Conservation (phyloP, 306 rosid genomes). For the Adenanthera pavonina region DNA sequence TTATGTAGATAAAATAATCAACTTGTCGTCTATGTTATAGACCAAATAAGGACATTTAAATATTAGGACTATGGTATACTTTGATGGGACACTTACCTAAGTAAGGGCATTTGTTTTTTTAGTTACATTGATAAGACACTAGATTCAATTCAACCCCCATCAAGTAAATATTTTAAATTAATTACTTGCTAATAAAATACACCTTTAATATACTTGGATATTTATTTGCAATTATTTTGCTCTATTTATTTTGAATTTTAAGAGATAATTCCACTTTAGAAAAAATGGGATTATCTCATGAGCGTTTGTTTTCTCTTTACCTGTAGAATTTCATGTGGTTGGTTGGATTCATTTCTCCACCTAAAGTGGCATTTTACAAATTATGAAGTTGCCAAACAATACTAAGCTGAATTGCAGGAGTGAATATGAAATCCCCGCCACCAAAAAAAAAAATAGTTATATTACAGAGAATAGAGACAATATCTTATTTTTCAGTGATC, state of each 20-base stretch:
- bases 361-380: background rate
- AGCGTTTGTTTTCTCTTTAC: background rate
- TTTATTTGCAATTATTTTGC: background rate
- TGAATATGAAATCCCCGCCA: background rate
- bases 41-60: conserved; percentile 39
- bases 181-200: background rate
- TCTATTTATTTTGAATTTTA: too few species aligned
- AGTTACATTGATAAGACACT: background rate
- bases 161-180: background rate
- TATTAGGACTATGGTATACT: background rate
- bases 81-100: conserved; percentile 32
- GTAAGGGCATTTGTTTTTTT: background rate
- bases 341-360: background rate
- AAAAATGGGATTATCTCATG: too few species aligned
- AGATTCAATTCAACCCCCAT: background rate
- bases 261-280: too few species aligned
- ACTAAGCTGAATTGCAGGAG: background rate
- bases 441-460: background rate
- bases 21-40: conserved; percentile 17
- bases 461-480: too few species aligned
- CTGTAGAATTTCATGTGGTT: background rate
- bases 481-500: background rate
- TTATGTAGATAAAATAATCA: conserved; percentile 27
- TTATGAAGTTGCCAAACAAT: background rate
- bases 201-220: background rate